phyloP scores from a whole-genome alignment of 306 rosid genomes.

The Leucaena leucocephala region DNA sequence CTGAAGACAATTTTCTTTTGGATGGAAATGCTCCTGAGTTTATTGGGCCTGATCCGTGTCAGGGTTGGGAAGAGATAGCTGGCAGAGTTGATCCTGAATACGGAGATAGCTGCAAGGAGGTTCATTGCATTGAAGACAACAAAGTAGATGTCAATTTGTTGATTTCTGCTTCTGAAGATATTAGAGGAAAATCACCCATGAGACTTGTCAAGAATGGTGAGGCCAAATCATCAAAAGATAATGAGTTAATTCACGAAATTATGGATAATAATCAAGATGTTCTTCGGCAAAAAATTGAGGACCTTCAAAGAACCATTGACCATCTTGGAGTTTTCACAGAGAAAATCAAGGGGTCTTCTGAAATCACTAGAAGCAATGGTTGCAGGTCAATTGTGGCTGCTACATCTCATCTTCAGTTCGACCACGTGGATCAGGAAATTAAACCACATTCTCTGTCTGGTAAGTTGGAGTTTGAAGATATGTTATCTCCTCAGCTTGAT shows the following conservation, averaged over 20 bases:
- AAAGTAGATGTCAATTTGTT: constrained; percentile 25
- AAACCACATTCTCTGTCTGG: constrained; percentile 30
- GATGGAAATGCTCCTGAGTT: constrained; percentile 56
- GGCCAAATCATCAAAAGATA: constrained; percentile 38
- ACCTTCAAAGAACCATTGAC: constrained; percentile 50
- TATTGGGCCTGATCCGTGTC: constrained; percentile 59
- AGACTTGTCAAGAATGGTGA: constrained; percentile 26
- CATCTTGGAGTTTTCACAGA: constrained; percentile 45
- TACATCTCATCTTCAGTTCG: constrained; percentile 36
- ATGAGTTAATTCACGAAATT: constrained; percentile 28
- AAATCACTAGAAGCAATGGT: constrained; percentile 46
- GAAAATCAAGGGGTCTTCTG: constrained; percentile 48
- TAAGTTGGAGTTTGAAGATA: constrained; percentile 41
- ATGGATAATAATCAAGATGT: constrained; percentile 37
- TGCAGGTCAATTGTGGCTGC: constrained; percentile 43
- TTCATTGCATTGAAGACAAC: constrained; percentile 51
- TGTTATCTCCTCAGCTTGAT: constrained; percentile 17
- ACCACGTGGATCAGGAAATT: constrained; percentile 39
- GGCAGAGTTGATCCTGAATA: constrained; percentile 37
- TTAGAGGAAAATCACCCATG: constrained; percentile 34
- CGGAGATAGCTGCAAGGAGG: constrained; percentile 56
- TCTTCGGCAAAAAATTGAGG: constrained; percentile 46
- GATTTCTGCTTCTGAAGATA: constrained; percentile 44
- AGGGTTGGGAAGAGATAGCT: constrained; percentile 67
- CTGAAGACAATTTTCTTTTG: constrained; percentile 61